Evolutionary conservation across 768 basidiomycete genomes (phyloP).

Genomic region (Serendipita vermifera): DNA sequence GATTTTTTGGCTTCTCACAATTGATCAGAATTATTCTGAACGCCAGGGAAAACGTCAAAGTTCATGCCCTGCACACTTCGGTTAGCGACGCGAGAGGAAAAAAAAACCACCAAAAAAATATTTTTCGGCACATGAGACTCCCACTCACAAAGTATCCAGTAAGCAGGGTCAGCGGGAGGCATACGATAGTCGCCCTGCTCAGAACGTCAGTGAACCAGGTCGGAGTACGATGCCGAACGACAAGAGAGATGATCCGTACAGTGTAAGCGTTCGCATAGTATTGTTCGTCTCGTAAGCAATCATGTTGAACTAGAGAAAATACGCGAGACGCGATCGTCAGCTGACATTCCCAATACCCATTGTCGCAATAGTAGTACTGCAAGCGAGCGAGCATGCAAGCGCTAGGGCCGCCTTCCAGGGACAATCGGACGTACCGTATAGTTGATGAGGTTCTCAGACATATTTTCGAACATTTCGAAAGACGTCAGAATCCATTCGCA

Average conservation of each 20-base stretch:
- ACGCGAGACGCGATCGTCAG: background rate
- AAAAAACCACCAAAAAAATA: background rate
- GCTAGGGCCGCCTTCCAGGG: no score
- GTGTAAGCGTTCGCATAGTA: conserved; percentile 8
- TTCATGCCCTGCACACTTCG: conserved; percentile 45
- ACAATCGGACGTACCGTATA: conserved; percentile 71
- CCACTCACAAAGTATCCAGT: conserved; percentile 59
- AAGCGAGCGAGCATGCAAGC: no score
- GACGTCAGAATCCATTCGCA: conserved; percentile 58
- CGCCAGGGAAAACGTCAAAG: conserved; percentile 40
- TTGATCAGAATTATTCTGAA: conserved; percentile 34
- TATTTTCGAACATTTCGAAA: conserved; percentile 59
- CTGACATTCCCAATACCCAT: no score
- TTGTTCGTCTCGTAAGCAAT: conserved; percentile 9
- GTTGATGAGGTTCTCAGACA: conserved; percentile 57
- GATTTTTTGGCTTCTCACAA: conserved; percentile 26
- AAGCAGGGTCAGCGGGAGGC: conserved; percentile 53
- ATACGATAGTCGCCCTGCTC: conserved; percentile 45
- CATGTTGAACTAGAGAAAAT: background rate
- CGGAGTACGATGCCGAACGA: no score
- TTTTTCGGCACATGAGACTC: background rate
- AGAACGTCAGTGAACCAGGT: no score
- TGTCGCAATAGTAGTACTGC: no score
- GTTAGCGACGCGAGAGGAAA: background rate
- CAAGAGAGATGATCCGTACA: background rate